These are phyloP conservation scores for Kockiozyma suomiensis DNA, from an alignment of 805 yeast species.

Conservation along the genomic window DNA sequence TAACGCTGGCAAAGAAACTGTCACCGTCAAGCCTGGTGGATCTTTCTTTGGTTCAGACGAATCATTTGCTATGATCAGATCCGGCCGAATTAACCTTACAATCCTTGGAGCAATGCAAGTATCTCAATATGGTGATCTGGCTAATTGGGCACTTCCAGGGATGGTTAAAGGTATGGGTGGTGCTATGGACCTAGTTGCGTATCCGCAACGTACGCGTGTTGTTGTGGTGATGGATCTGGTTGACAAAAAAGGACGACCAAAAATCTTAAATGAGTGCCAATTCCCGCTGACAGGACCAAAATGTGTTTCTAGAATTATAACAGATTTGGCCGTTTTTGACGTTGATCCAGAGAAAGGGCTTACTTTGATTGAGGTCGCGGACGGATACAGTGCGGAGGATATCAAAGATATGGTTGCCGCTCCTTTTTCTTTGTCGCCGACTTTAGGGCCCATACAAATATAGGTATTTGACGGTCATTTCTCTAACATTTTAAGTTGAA, in stretches of 20 bases:
- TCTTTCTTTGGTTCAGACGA: constrained; percentile 54
- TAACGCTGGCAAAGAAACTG: constrained; percentile 57
- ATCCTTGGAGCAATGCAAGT: constrained; percentile 56
- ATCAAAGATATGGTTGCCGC: constrained; percentile 48
- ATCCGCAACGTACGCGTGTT: constrained; percentile 51
- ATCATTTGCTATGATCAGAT: constrained; percentile 53
- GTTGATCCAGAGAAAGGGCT: constrained; percentile 47
- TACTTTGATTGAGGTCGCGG: constrained; percentile 49
- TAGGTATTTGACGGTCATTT: too few relatives aligned
- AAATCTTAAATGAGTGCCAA: constrained; percentile 49
- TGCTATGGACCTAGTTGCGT: constrained; percentile 56
- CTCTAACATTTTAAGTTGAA: too few relatives aligned
- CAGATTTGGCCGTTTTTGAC: constrained; percentile 54
- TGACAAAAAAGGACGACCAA: constrained; percentile 52
- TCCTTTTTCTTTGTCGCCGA: too few relatives aligned
- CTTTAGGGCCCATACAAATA: too few relatives aligned
- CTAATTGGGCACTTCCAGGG: constrained; percentile 58
- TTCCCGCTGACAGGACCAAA: constrained; percentile 53
- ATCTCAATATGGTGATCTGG: constrained; percentile 52
- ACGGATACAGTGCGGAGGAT: constrained; percentile 48
- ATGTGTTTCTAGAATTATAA: constrained; percentile 52
- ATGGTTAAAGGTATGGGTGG: constrained; percentile 58
- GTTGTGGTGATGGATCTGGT: constrained; percentile 54
- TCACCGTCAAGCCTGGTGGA: constrained; percentile 51
- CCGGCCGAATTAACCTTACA: constrained; percentile 51